Percentiles rank a stretch among this genome's conserved stretches.
Conservation (phyloP, 176 grass and related monocot genomes). For the Ananas comosus region DNA sequence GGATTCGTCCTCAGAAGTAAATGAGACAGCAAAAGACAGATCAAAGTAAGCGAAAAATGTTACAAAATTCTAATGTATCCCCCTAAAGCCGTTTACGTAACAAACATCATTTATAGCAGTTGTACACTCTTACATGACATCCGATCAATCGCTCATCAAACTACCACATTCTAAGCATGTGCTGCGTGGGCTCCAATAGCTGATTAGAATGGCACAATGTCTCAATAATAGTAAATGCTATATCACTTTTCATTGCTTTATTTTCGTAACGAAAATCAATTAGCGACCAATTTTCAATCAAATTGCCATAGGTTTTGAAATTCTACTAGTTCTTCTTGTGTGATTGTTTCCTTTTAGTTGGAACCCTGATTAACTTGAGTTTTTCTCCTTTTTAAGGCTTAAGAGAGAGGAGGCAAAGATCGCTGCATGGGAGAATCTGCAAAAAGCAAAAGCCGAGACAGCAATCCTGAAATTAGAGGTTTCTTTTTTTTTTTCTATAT, state of each 20-base stretch:
- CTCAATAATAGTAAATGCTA: neutral
- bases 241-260: no score
- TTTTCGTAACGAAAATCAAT: neutral
- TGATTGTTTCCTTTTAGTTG: neutral
- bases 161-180: no score
- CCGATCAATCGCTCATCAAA: no score
- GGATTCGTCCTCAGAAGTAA: slow-evolving; percentile 67
- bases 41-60: slow-evolving; percentile 54
- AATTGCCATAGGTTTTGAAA: neutral
- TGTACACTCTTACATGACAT: no score
- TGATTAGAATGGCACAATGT: neutral
- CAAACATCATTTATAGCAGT: no score
- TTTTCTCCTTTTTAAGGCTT: slow-evolving; percentile 41
- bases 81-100: no score
- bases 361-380: neutral
- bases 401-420: slow-evolving; percentile 91
- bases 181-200: no score
- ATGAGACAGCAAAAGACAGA: slow-evolving; percentile 52
- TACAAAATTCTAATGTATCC: neutral
- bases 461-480: slow-evolving; percentile 79
- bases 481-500: slow-evolving; percentile 13
- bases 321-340: no score
- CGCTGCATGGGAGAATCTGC: slow-evolving; percentile 83
- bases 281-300: neutral
- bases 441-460: slow-evolving; percentile 84